Evolutionary conservation across 345 rosid species (phyloP).

Genomic region (Cardamine occulta): DNA sequence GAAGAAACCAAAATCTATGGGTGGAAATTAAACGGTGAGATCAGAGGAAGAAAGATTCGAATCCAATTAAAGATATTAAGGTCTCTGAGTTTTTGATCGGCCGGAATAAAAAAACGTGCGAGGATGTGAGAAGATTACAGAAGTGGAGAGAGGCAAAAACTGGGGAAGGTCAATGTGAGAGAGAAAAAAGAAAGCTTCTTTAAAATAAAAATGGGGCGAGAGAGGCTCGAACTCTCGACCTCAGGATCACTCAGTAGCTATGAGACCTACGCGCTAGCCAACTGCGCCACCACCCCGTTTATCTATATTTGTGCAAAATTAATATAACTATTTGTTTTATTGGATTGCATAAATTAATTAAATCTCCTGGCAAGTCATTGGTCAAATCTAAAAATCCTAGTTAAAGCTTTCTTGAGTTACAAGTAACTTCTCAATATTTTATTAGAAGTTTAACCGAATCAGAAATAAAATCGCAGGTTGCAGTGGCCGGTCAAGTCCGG

Average conservation of each 20-base stretch:
- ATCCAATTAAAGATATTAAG: not conserved
- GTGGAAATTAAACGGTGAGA: constrained; percentile 12
- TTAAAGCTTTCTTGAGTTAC: not conserved
- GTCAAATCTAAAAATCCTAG: not conserved
- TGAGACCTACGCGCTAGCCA: constrained; percentile 99
- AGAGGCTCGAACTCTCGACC: constrained; percentile 98
- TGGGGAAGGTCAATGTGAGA: constrained; percentile 16
- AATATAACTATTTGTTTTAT: too few species aligned
- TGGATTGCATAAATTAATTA: too few species aligned
- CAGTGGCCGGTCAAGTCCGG: constrained; percentile 8
- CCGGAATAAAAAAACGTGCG: constrained; percentile 10
- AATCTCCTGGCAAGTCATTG: too few species aligned
- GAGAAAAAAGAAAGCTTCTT: not conserved
- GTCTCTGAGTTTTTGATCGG: not conserved
- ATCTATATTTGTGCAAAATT: too few species aligned
- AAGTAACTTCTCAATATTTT: constrained; percentile 9
- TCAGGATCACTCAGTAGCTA: constrained; percentile 78
- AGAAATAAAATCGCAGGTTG: not conserved
- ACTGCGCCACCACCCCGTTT: constrained; percentile 86
- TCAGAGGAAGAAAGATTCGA: not conserved
- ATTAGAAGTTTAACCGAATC: not conserved
- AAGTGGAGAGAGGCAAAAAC: constrained; percentile 26
- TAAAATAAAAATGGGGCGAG: constrained; percentile 64
- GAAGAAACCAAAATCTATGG: not conserved
- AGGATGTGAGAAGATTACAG: constrained; percentile 26